A percentile compares a stretch with the other conserved stretches of the same genome.
Conservation (phyloP, 2,329 filamentous ascomycete species). For the Aspergillus versicolor region DNA sequence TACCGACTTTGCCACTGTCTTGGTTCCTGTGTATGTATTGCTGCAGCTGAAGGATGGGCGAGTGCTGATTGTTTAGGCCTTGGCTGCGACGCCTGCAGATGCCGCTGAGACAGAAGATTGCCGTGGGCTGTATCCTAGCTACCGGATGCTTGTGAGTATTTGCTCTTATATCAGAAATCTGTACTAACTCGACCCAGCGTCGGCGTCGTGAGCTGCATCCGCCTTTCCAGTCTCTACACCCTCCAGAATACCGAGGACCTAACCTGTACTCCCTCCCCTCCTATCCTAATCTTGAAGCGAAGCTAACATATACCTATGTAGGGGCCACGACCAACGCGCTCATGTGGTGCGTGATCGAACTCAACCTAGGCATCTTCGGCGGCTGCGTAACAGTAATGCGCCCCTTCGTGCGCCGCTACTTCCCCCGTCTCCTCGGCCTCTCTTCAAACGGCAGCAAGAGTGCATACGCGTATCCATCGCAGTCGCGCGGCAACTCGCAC, state of each 20-base stretch:
- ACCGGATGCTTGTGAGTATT: constrained; percentile 30
- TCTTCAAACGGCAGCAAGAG: constrained; percentile 19
- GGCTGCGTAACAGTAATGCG: constrained; percentile 31
- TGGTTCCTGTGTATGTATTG: constrained; percentile 27
- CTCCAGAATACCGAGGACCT: constrained; percentile 25
- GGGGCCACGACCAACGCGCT: constrained; percentile 25
- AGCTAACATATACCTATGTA: neutral
- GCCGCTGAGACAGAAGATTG: constrained; percentile 30
- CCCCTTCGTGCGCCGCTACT: constrained; percentile 28
- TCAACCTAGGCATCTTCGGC: constrained; percentile 29
- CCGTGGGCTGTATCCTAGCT: constrained; percentile 25
- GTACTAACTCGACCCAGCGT: constrained; percentile 16
- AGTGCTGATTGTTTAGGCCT: constrained; percentile 19
- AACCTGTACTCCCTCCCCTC: constrained; percentile 17
- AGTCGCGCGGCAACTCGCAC: constrained; percentile 21
- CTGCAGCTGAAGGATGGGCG: neutral
- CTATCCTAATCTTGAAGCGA: neutral
- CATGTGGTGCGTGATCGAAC: constrained; percentile 30
- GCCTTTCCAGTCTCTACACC: constrained; percentile 23
- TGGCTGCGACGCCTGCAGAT: constrained; percentile 31
- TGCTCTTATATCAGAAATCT: too few relatives aligned
- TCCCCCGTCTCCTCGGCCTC: constrained; percentile 26
- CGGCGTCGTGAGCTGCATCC: constrained; percentile 30
- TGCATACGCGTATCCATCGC: constrained; percentile 8
- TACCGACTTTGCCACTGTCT: constrained; percentile 30